Base-by-base conservation (phyloP, 805 yeast genomes). In the Candida qinlingensis region DNA sequence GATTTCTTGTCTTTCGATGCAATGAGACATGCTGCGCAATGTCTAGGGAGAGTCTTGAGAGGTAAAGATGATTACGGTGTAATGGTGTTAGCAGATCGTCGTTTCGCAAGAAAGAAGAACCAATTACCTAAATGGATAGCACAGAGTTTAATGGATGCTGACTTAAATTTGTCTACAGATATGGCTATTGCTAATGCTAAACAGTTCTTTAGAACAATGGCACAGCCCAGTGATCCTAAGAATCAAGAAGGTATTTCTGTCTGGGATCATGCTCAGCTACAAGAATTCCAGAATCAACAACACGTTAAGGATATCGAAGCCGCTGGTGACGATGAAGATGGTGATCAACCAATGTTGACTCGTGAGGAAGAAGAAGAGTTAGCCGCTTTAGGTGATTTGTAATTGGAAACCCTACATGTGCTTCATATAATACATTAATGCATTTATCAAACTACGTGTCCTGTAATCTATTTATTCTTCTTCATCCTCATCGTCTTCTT, bases 1-100 rank as follows among this genome's bases (percentile, higher is more conserved):
- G 99, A 94, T 61, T 94, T 94, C 63, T 65, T 94, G 37, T 91
- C 98, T 9, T 94, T 94, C 74, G 99, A 94, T 68, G 99, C 99
- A 11, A 94, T 94, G 99, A 81, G 99, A 63, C 99, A 94, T 70
- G 99, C 98, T 4, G 98, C 99, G 0, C 99, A 94, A 67, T 94
- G 99, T 69, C 70, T 94, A 61, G 99, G 99, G 9, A 81, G 99
- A 63, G 99, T 94, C 47, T 71, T 94, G 54, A 80, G 99, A 71
- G 99, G 99, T 56, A 94, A 94, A 65, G 97, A 94, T 63, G 99
- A 94, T 71, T 94, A 94, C 66, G 99, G 99, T 54, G 86, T 94
- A 57, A 94, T 94, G 99, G 97, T 94, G 39, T 70, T 94, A 52
- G 99, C 99, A 0, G 99, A 94, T 65, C 75, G 96, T 56, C 75